These are phyloP conservation scores for Ilex aquifolium DNA, from an alignment of 257 asterid genomes.

Conservation along the genomic window DNA sequence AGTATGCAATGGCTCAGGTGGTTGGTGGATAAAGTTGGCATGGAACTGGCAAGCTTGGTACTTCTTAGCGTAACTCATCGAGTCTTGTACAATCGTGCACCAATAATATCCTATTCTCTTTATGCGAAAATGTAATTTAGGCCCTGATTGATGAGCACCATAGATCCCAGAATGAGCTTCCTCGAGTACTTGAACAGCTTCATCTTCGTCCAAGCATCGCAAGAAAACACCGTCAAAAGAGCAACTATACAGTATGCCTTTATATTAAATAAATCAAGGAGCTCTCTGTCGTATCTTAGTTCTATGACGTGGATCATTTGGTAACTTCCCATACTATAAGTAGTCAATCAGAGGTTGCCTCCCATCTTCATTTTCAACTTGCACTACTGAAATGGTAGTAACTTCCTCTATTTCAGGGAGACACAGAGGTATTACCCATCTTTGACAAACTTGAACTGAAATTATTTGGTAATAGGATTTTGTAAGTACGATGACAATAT, in stretches of 20 bases:
- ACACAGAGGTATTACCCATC: background rate
- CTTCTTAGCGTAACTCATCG: background rate
- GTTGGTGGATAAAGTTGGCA: too few species aligned
- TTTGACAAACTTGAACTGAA: too few species aligned
- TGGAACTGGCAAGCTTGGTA: background rate
- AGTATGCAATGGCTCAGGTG: background rate
- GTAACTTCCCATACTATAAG: too few species aligned
- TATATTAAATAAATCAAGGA: background rate
- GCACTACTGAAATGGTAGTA: background rate
- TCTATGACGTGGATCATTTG: background rate
- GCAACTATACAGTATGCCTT: background rate
- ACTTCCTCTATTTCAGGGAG: background rate
- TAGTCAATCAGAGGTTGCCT: too few species aligned
- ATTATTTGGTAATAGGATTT: too few species aligned
- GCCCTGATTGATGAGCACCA: background rate
- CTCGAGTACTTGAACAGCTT: background rate
- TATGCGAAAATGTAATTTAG: too few species aligned
- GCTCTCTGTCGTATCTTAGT: background rate
- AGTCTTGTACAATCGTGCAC: background rate
- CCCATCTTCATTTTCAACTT: too few species aligned
- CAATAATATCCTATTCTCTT: background rate
- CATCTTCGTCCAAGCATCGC: background rate
- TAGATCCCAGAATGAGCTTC: background rate
- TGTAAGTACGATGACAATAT: too few species aligned
- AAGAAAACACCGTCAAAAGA: background rate